Percentiles rank a stretch among this genome's conserved stretches.
Evolutionary conservation across 202 grass and related monocot genomes (phyloP).

Genomic region (Hordeum pubiflorum): DNA sequence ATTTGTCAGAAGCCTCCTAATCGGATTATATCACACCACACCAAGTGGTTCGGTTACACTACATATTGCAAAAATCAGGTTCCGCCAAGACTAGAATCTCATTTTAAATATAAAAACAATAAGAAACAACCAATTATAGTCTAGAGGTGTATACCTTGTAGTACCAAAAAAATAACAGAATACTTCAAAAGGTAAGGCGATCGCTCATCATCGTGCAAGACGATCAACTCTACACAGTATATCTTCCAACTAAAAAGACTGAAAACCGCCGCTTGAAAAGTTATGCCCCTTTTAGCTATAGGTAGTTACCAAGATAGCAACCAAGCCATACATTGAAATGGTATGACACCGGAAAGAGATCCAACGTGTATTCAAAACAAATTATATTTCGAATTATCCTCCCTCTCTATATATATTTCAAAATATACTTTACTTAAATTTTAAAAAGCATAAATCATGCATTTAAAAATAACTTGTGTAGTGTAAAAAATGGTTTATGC

Average conservation of each 20-base stretch:
- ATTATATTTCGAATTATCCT: too few relatives aligned
- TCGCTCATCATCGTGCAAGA: too few relatives aligned
- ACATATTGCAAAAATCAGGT: background rate
- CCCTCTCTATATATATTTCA: too few relatives aligned
- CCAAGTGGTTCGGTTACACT: background rate
- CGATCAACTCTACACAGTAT: too few relatives aligned
- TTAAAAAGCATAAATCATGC: too few relatives aligned
- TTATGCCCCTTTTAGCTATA: background rate
- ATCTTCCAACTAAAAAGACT: background rate
- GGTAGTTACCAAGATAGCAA: background rate
- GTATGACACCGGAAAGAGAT: background rate
- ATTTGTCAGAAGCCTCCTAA: background rate
- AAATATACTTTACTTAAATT: too few relatives aligned
- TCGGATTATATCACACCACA: background rate
- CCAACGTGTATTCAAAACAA: too few relatives aligned
- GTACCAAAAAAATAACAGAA: too few relatives aligned
- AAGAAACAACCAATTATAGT: background rate
- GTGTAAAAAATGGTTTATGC: too few relatives aligned
- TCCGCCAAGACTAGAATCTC: background rate
- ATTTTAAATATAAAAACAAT: background rate
- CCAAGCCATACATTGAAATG: background rate
- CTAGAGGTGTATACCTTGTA: too few relatives aligned
- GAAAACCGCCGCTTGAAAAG: background rate
- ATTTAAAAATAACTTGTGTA: too few relatives aligned
- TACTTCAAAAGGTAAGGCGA: too few relatives aligned